Base-by-base conservation (phyloP, 1,284 basidiomycete genomes). In the Microbotryum scabiosae region DNA sequence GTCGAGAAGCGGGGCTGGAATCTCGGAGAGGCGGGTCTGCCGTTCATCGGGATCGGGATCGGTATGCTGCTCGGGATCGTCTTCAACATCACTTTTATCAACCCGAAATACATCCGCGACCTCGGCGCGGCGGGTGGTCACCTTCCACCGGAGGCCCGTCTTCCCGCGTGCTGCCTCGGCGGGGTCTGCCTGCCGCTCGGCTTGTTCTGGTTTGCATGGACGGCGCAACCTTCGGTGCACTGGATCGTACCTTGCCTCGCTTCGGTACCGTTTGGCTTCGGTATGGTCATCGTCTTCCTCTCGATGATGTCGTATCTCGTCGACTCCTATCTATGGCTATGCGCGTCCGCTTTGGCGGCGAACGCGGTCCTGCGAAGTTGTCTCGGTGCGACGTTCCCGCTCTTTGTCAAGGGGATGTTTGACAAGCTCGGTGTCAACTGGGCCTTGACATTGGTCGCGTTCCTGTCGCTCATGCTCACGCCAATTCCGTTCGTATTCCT, bases 311-410 rank as follows among this genome's bases (percentile, higher is more conserved):
- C 20, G 30, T 69, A 56, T 60, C 61, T 72, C 55, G 55, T 73
- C 51, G 69, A 72, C 41, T 54, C 64, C 3, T 73, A 71, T 61
- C 65, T 66, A 6, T 48, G 83, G 30, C 83, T 83, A 68, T 84
- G 83, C 60, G 85, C 85, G 0, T 82, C 81, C 59, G 84, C 84
- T 4, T 78, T 86, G 41, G 85, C 86, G 0, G 81, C 85, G 41
- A 85, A 84, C 25, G 82, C 86, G 28, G 81, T 89, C 28, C 72
- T 85, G 45, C 81, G 86, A 47, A 84, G 82, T 3, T 73, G 81
- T 3, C 79, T 84, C 56, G 87, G 84, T 4, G 82, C 82, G 1
- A 76, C 81, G 4, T 85, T 85, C 70, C 74, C 73, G 1, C 68
- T 76, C 25, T 76, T 77, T 64, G 64, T 72, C 0, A 66, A 81